Evolutionary conservation across 1,139 yeast genomes (phyloP).

Genomic region (Taphrina deformans): DNA sequence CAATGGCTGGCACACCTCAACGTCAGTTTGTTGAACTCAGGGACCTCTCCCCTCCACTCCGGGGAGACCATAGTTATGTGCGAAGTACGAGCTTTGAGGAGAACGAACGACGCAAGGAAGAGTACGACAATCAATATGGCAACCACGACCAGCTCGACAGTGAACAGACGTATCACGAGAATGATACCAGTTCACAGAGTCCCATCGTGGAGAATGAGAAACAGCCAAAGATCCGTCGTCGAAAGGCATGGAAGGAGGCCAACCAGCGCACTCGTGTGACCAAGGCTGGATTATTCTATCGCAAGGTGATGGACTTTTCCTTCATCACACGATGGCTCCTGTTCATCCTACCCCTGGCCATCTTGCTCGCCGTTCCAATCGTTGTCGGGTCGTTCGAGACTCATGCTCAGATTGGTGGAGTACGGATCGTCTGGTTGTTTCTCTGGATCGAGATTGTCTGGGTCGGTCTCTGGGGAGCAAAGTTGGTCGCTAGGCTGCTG

Average conservation of each 20-base stretch:
- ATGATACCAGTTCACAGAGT: constrained; percentile 18
- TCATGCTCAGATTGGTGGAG: constrained; percentile 44
- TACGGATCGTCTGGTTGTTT: constrained; percentile 48
- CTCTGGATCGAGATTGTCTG: constrained; percentile 51
- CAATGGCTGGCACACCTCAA: constrained; percentile 12
- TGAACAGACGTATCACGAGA: constrained; percentile 11
- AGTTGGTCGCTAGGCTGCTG: constrained; percentile 45
- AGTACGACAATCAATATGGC: not conserved
- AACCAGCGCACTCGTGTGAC: constrained; percentile 27
- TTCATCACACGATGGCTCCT: constrained; percentile 46
- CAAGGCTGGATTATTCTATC: constrained; percentile 32
- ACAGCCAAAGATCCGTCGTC: constrained; percentile 6
- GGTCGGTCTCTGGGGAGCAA: constrained; percentile 48
- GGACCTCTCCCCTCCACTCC: constrained; percentile 5
- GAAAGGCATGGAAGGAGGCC: constrained; percentile 23
- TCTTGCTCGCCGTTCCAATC: constrained; percentile 47
- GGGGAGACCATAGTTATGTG: not conserved
- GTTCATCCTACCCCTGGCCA: constrained; percentile 49
- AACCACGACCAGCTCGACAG: not conserved
- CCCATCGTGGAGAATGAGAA: constrained; percentile 12
- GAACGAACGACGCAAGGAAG: not conserved
- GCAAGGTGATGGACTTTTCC: constrained; percentile 37
- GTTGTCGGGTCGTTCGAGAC: constrained; percentile 47
- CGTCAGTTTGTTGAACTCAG: constrained; percentile 19
- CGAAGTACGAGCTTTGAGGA: not conserved